Percentiles rank a stretch among this genome's conserved stretches.
These are phyloP conservation scores for Sporothrix brasiliensis DNA, from an alignment of 2,329 filamentous ascomycete genomes.

Conservation along the genomic window DNA sequence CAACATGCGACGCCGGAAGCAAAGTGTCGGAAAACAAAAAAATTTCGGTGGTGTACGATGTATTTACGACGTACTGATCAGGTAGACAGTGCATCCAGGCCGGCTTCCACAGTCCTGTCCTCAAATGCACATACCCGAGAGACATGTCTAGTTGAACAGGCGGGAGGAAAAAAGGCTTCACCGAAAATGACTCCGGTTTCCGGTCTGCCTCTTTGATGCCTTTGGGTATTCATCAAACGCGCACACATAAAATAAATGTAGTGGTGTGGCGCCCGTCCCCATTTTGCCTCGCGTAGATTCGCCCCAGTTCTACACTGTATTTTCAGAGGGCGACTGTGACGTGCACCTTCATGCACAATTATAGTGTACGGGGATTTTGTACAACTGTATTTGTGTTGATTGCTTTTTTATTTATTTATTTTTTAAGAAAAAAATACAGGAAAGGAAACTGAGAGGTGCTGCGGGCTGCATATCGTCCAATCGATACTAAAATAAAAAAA, in stretches of 20 bases:
- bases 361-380: background rate
- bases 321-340: background rate
- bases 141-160: background rate
- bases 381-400: background rate
- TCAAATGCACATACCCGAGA: background rate
- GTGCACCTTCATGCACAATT: background rate
- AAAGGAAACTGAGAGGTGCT: background rate
- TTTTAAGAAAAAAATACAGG: no score
- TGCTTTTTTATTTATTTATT: no score
- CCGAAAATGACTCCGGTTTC: slow-evolving; percentile 8
- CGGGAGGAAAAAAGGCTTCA: background rate
- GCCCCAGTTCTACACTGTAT: background rate
- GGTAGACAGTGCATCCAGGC: background rate
- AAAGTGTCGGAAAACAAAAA: background rate
- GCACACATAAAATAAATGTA: slow-evolving; percentile 6
- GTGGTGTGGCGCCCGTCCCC: no score
- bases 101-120: background rate
- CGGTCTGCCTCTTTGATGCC: background rate
- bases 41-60: background rate
- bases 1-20: slow-evolving; percentile 1
- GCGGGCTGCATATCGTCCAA: background rate
- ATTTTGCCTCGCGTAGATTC: no score
- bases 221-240: background rate
- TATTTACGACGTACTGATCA: background rate
- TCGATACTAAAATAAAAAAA: background rate